Evolutionary conservation across 768 basidiomycete genomes (phyloP), one percentile per base, ranked within the genome.

Genomic region (Auricularia cornea): DNA sequence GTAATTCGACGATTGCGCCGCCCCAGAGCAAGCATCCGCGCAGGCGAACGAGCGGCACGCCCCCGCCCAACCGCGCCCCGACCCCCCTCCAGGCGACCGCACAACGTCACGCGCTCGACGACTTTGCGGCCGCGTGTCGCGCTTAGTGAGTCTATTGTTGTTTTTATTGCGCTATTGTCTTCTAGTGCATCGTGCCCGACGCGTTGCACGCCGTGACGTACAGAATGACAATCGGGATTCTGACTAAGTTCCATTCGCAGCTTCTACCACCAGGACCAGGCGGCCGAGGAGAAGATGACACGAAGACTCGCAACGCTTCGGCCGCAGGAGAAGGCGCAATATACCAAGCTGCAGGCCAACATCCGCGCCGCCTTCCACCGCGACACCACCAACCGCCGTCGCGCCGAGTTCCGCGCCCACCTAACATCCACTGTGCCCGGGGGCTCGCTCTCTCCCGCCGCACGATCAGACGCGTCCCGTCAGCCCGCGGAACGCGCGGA

Each of bases 341-440:
- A 89, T 72, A 88, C 91, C 26, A 86, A 90, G 63, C 74, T 95
- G 23, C 94, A 96, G 72, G 88, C 92, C 1, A 89, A 89, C 23
- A 87, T 94, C 30, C 86, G 94, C 51, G 86, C 92, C 44, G 86
- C 87, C 54, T 94, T 88, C 70, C 94, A 96, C 73, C 84, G 86
- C 59, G 89, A 85, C 64, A 82, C 92, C 66, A 88, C 88, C 66
- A 83, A 84, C 40, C 81, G 92, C 38, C 80, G 88, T 60, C 84
- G 87, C 63, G 88, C 92, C 20, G 92, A 94, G 70, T 93, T 92
- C 73, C 89, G 84, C 72, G 94, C 93, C 32, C 88, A 92, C 68
- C 76, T 96, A 31, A 82, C 83, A 61, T 86, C 89, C 16, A 94
- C 88, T 4, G 81, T 84, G 62, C 87, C 90, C 3, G 92, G 92